phyloP scores from a whole-genome alignment of 495 filamentous ascomycete genomes.

The Aspergillus coremiiformis region DNA sequence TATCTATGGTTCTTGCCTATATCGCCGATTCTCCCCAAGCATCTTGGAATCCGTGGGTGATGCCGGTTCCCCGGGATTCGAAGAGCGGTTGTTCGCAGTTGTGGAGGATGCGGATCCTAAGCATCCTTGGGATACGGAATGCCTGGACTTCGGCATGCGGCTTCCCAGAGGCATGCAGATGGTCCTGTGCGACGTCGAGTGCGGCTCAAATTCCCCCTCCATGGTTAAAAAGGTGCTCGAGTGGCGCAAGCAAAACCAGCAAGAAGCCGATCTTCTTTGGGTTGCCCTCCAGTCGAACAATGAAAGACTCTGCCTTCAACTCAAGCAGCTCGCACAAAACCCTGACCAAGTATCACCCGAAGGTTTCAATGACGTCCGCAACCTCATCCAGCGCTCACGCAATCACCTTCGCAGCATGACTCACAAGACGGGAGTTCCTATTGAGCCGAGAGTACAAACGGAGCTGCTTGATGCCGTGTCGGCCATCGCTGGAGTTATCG shows the following conservation, averaged over 20 bases:
- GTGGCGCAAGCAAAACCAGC: slow-evolving; percentile 65
- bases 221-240: slow-evolving; percentile 89
- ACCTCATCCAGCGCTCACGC: slow-evolving; percentile 46
- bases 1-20: slow-evolving; percentile 82
- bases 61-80: slow-evolving; percentile 56
- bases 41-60: slow-evolving; percentile 61
- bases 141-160: slow-evolving; percentile 53
- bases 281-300: slow-evolving; percentile 64
- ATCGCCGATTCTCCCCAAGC: slow-evolving; percentile 80
- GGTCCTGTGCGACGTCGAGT: slow-evolving; percentile 93
- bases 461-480: slow-evolving; percentile 69
- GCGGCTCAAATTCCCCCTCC: slow-evolving; percentile 83
- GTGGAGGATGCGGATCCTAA: slow-evolving; percentile 51
- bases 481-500: slow-evolving; percentile 69
- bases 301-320: slow-evolving; percentile 56
- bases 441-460: slow-evolving; percentile 84
- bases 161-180: slow-evolving; percentile 62
- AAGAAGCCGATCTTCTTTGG: slow-evolving; percentile 66
- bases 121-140: slow-evolving; percentile 69
- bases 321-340: slow-evolving; percentile 40
- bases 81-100: slow-evolving; percentile 50
- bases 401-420: slow-evolving; percentile 69
- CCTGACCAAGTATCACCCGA: slow-evolving; percentile 21
- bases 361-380: slow-evolving; percentile 31
- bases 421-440: slow-evolving; percentile 63